Percentiles rank a stretch among this genome's conserved stretches.
Conservation (phyloP, 2,329 filamentous ascomycete species). For the Bertia moriformis region DNA sequence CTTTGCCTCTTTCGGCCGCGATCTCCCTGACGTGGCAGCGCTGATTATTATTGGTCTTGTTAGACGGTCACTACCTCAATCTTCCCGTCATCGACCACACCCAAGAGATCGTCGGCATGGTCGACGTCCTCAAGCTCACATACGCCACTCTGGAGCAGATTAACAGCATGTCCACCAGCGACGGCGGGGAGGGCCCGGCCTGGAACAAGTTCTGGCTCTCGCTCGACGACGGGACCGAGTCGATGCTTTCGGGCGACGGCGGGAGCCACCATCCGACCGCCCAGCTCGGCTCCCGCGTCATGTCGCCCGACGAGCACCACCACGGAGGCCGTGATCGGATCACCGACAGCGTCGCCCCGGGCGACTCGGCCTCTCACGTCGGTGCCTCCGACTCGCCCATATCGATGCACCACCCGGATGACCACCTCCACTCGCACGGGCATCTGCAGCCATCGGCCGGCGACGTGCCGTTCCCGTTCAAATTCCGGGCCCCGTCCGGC, state of each 20-base stretch:
- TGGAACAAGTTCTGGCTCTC: slow-evolving; percentile 99
- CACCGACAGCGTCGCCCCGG: slow-evolving; percentile 72
- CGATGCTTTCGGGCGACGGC: slow-evolving; percentile 78
- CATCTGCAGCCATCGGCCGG: slow-evolving; percentile 43
- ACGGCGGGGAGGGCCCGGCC: slow-evolving; percentile 84
- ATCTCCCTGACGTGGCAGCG: no score
- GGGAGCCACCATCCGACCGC: slow-evolving; percentile 27
- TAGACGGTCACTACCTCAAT: slow-evolving; percentile 96
- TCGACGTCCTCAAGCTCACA: slow-evolving; percentile 93
- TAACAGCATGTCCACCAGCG: slow-evolving; percentile 80
- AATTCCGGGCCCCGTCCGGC: slow-evolving; percentile 94
- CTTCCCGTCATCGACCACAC: slow-evolving; percentile 94
- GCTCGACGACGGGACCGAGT: slow-evolving; percentile 85
- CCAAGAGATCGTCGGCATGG: slow-evolving; percentile 98
- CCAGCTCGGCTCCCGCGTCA: slow-evolving; percentile 56
- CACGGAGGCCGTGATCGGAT: slow-evolving; percentile 54
- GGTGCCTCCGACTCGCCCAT: slow-evolving; percentile 68
- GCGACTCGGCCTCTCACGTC: slow-evolving; percentile 86
- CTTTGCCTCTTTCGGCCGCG: neutral
- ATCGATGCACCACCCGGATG: slow-evolving; percentile 41
- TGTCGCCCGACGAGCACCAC: slow-evolving; percentile 72
- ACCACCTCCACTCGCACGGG: no score
- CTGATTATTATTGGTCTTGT: no score
- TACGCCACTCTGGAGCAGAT: slow-evolving; percentile 96
- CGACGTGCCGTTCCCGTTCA: slow-evolving; percentile 84